These are phyloP conservation scores for Neopestalotiopsis sp. DNA, from an alignment of 2,329 filamentous ascomycete genomes.

Conservation along the genomic window DNA sequence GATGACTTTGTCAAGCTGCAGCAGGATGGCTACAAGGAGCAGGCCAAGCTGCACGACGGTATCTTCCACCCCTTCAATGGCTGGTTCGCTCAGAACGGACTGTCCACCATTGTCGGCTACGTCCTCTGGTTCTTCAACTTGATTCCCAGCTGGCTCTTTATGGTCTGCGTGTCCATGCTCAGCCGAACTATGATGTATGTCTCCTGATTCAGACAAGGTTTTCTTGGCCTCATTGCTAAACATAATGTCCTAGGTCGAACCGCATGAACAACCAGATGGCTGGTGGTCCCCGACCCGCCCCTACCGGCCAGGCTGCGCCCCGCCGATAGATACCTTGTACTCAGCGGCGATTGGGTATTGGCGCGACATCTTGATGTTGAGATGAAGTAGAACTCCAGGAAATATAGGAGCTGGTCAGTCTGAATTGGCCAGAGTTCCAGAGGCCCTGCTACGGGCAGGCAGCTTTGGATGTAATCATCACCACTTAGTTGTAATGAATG, in stretches of 20 bases:
- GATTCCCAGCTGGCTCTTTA: constrained; percentile 77
- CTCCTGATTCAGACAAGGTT: not conserved
- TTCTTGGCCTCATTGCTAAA: constrained; percentile 14
- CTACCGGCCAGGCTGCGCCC: constrained; percentile 34
- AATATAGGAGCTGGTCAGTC: not conserved
- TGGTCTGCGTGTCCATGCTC: constrained; percentile 76
- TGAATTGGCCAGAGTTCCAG: not conserved
- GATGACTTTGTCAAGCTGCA: constrained; percentile 68
- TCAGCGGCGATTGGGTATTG: not conserved
- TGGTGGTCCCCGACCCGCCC: constrained; percentile 30
- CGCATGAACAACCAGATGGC: constrained; percentile 31
- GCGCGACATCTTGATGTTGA: not conserved
- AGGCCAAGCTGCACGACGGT: constrained; percentile 59
- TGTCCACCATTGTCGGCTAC: constrained; percentile 71
- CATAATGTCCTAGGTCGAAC: constrained; percentile 21
- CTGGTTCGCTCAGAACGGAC: constrained; percentile 63
- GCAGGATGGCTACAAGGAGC: constrained; percentile 52
- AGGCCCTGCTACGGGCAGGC: not conserved
- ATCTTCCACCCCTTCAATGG: constrained; percentile 81
- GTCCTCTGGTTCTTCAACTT: constrained; percentile 69
- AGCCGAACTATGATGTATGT: constrained; percentile 80
- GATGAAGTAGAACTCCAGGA: not conserved
- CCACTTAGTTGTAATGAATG: constrained; percentile 18
- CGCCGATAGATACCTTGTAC: constrained; percentile 25
- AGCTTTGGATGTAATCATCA: not conserved